These are phyloP conservation scores for Mrakia hoshinonis DNA, from an alignment of 768 basidiomycete species.

Conservation along the genomic window DNA sequence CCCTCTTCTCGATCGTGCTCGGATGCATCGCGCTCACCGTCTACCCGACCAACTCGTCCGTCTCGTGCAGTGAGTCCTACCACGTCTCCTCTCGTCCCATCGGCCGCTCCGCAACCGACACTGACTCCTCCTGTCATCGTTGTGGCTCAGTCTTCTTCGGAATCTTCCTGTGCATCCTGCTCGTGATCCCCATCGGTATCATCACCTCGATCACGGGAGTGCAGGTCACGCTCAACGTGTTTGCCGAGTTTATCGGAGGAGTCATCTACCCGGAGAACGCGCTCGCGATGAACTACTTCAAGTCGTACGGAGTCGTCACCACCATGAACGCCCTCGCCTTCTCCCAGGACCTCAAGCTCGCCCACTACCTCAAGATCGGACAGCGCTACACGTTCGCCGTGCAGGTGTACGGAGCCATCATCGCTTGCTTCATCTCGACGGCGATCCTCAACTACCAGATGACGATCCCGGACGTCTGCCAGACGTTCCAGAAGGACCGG, in stretches of 20 bases:
- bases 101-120: too few species aligned
- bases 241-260: constrained; percentile 44
- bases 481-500: constrained; percentile 35
- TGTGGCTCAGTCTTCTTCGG: constrained; percentile 47
- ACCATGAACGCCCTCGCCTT: constrained; percentile 52
- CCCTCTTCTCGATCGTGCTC: constrained; percentile 17
- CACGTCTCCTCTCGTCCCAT: neutral
- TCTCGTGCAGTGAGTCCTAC: neutral
- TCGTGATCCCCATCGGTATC: constrained; percentile 64
- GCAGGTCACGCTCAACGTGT: constrained; percentile 27
- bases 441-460: constrained; percentile 27
- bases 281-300: constrained; percentile 32
- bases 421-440: constrained; percentile 43
- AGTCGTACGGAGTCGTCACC: neutral
- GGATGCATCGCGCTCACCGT: constrained; percentile 21
- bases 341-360: constrained; percentile 63
- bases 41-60: constrained; percentile 6
- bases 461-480: constrained; percentile 45
- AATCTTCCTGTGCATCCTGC: constrained; percentile 42
- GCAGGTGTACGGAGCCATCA: constrained; percentile 23
- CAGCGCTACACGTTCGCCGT: constrained; percentile 64
- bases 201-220: constrained; percentile 52
- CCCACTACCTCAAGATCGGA: constrained; percentile 58
- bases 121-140: neutral
- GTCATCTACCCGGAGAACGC: constrained; percentile 41